Conservation (phyloP, 176 grass and related monocot genomes). For the Oryza longistaminata region DNA sequence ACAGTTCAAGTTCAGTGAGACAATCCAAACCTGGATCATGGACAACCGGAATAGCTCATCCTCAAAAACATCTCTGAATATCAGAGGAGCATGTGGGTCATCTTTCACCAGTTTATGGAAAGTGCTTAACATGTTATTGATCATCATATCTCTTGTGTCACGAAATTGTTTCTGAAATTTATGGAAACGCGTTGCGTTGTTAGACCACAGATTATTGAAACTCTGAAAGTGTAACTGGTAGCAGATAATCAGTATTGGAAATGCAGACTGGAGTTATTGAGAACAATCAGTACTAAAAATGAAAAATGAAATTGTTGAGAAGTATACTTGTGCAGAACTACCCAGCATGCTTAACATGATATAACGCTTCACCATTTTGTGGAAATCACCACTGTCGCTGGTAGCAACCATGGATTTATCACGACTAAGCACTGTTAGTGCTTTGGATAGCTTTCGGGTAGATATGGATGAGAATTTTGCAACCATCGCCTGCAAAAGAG, state of each 20-base stretch:
- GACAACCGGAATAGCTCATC: slow-evolving; percentile 67
- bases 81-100: slow-evolving; percentile 56
- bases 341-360: slow-evolving; percentile 68
- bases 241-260: background rate
- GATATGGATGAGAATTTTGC: slow-evolving; percentile 79
- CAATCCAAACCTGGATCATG: slow-evolving; percentile 54
- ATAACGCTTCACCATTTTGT: slow-evolving; percentile 84
- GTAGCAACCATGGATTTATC: slow-evolving; percentile 79
- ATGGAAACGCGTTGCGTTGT: slow-evolving; percentile 6
- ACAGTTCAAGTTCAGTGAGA: background rate
- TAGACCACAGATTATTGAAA: background rate
- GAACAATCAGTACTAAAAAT: background rate
- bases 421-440: slow-evolving; percentile 63
- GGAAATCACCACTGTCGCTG: slow-evolving; percentile 86
- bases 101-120: slow-evolving; percentile 34
- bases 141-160: slow-evolving; percentile 55
- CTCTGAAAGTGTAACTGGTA: background rate
- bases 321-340: slow-evolving; percentile 62
- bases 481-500: slow-evolving; percentile 70
- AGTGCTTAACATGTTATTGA: slow-evolving; percentile 57
- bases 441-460: slow-evolving; percentile 75
- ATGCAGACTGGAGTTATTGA: background rate
- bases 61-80: slow-evolving; percentile 75
- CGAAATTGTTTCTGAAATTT: slow-evolving; percentile 67
- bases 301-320: background rate